Evolutionary conservation across 2,329 filamentous ascomycete species (phyloP).

Genomic region (Gnomoniopsis sp.): DNA sequence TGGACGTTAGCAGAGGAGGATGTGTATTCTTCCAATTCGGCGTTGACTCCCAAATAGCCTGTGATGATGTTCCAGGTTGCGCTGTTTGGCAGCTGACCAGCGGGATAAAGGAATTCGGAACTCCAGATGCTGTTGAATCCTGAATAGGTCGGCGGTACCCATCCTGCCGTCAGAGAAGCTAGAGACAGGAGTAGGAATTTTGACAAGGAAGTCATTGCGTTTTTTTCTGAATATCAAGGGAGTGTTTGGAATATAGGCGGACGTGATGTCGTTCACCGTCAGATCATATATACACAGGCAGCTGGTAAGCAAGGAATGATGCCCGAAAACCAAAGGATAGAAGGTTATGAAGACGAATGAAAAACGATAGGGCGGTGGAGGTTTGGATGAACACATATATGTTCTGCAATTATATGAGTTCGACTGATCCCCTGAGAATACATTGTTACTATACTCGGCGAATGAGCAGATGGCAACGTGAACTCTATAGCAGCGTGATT

Average conservation of each 20-base stretch:
- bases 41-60: slow-evolving; percentile 42
- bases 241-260: neutral
- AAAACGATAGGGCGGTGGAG: neutral
- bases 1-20: slow-evolving; percentile 43
- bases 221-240: neutral
- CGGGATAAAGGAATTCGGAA: slow-evolving; percentile 40
- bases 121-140: slow-evolving; percentile 43
- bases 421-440: no score
- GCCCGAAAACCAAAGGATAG: neutral
- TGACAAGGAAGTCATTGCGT: neutral
- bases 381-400: no score
- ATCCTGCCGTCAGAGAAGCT: slow-evolving; percentile 29
- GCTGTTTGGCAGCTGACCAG: slow-evolving; percentile 34
- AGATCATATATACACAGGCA: neutral
- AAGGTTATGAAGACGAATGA: neutral
- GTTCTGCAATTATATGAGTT: no score
- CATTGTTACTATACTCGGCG: no score
- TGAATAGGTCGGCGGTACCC: slow-evolving; percentile 33
- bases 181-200: slow-evolving; percentile 9
- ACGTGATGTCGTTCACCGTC: neutral
- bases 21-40: slow-evolving; percentile 47
- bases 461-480: no score
- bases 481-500: no score
- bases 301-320: neutral
- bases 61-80: slow-evolving; percentile 45